Base-by-base conservation (phyloP, 345 rosid species). In the Salix exigua region DNA sequence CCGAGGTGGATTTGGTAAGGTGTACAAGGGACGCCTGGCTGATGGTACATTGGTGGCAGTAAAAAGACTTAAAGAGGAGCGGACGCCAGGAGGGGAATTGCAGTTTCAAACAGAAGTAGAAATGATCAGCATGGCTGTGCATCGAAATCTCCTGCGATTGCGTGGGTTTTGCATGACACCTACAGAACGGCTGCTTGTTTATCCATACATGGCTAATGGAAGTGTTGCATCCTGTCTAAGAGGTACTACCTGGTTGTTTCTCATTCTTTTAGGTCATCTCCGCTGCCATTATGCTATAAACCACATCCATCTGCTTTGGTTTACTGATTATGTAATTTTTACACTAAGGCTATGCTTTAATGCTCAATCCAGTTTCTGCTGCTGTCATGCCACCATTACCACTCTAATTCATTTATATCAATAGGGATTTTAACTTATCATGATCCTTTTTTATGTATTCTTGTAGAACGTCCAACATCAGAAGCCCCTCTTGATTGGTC, bases 101-200 rank as follows among this genome's bases (percentile, higher is more conserved):
- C 85, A 82, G 71, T 82, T 82, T 61, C 84, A 82, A 73, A 82
- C 81, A 33, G 84, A 82, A 48, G 81, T 82, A 19, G 81, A 82
- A 67, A 82, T 82, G 85, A 75, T 82, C 53, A 82, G 85, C 60
- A 82, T 82, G 85, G 85, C 85, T 42, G 81, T 82, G 50, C 85
- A 82, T 78, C 77, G 85, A 19, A 82, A 82, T 78, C 85, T 82
- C 23, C 78, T 82, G 3, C 48, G 82, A n/a, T 26, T 82, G 61
- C 85, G 82, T 70, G 85, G 85, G 21, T 82, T 82, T 61, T 82
- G 85, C 79, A 82, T 78, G 79, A 78, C 85, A 46, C 85, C 82
- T 8, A 82, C 85, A 2, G 85, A 82, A 74, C 75, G 84, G 40
- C 75, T 82, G 73, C 84, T 82, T 55, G 84, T 82, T 26, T 82